Evolutionary conservation across 2,329 filamentous ascomycete genomes (phyloP).

Genomic region (Aspergillus quadricinctus): DNA sequence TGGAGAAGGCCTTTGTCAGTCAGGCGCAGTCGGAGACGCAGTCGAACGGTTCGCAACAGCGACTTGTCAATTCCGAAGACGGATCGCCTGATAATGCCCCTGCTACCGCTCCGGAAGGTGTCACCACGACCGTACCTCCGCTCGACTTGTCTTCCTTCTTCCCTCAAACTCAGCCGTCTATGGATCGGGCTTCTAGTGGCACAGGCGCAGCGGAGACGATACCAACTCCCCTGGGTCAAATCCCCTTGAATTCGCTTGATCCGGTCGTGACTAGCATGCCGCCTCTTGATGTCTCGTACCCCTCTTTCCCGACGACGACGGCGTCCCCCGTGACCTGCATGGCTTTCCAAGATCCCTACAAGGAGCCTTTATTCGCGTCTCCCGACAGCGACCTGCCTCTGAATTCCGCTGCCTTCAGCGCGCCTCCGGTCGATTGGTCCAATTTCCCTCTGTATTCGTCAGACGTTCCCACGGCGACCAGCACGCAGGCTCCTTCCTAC

Average conservation of each 20-base stretch:
- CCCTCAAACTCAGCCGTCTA: slow-evolving; percentile 18
- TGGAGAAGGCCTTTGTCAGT: slow-evolving; percentile 25
- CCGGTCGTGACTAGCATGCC: slow-evolving; percentile 33
- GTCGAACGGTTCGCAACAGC: slow-evolving; percentile 32
- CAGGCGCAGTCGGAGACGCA: slow-evolving; percentile 27
- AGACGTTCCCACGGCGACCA: slow-evolving; percentile 34
- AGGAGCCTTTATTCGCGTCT: slow-evolving; percentile 40
- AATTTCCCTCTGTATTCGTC: slow-evolving; percentile 42
- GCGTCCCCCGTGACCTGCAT: slow-evolving; percentile 31
- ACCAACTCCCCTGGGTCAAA: slow-evolving; percentile 26
- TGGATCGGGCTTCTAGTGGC: slow-evolving; percentile 22
- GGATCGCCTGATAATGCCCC: slow-evolving; percentile 42
- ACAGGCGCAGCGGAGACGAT: slow-evolving; percentile 16
- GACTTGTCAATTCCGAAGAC: slow-evolving; percentile 41
- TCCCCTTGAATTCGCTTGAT: slow-evolving; percentile 30
- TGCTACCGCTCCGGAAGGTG: slow-evolving; percentile 22
- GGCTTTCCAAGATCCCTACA: slow-evolving; percentile 36
- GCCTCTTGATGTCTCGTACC: slow-evolving; percentile 37
- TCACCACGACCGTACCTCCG: slow-evolving; percentile 19
- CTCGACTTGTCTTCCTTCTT: slow-evolving; percentile 31
- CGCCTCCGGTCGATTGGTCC: slow-evolving; percentile 47
- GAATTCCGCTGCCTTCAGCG: slow-evolving; percentile 36
- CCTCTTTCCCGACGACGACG: slow-evolving; percentile 31
- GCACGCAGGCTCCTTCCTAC: slow-evolving; percentile 44
- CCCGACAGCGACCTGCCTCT: slow-evolving; percentile 40